These are phyloP conservation scores for Ramaria sp. DNA, from an alignment of 768 basidiomycete genomes.

Conservation along the genomic window DNA sequence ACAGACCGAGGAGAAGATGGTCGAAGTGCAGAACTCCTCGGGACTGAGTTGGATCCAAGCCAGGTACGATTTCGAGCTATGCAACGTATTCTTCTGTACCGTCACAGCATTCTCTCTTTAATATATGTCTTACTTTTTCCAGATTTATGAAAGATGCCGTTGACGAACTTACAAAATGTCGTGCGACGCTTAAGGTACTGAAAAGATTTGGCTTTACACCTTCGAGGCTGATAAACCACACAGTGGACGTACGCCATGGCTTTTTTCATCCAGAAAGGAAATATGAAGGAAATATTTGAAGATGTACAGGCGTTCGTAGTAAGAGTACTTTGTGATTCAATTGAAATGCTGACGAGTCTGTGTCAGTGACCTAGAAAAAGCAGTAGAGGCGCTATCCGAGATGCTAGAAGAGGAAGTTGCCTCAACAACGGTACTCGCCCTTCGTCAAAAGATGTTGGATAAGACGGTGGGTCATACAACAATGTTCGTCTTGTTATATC, in stretches of 20 bases:
- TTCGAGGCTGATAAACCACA: neutral
- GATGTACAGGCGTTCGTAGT: constrained; percentile 12
- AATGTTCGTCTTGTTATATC: neutral
- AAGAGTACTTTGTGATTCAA: neutral
- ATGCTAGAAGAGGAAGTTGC: constrained; percentile 11
- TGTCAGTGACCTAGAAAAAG: constrained; percentile 11
- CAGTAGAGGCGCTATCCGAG: constrained; percentile 12
- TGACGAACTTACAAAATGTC: constrained; percentile 12
- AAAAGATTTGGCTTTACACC: neutral
- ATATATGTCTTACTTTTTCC: neutral
- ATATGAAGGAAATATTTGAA: constrained; percentile 13
- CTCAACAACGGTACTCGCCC: neutral
- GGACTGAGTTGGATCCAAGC: constrained; percentile 13
- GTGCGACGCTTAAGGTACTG: constrained; percentile 10
- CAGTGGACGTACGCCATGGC: constrained; percentile 14
- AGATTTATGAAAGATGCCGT: constrained; percentile 13
- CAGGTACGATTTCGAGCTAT: neutral
- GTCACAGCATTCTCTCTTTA: neutral
- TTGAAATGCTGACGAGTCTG: neutral
- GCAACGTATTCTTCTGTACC: too few species aligned
- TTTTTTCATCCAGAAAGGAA: constrained; percentile 8
- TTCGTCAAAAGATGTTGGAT: constrained; percentile 11
- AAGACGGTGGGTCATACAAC: constrained; percentile 8
- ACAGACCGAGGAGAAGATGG: constrained; percentile 11
- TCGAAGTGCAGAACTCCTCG: constrained; percentile 10